Percentiles rank a stretch among this genome's conserved stretches.
These are phyloP conservation scores for Albatrellus ellisii DNA, from an alignment of 768 basidiomycete genomes.

Conservation along the genomic window DNA sequence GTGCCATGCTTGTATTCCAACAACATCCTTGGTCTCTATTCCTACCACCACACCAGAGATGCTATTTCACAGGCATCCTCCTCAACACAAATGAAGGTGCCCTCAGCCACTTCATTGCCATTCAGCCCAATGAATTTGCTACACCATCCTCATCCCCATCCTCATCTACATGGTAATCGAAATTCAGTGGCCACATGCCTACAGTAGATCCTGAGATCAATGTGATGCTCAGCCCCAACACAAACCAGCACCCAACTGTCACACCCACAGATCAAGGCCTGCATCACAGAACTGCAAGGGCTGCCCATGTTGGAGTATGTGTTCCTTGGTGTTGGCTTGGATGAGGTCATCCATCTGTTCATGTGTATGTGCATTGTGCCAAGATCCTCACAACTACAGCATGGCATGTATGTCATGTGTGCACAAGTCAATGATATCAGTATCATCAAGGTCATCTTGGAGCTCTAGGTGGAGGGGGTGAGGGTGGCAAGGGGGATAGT, in stretches of 20 bases:
- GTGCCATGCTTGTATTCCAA: too few relatives aligned
- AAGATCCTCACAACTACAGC: slow-evolving; percentile 80
- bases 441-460: slow-evolving; percentile 63
- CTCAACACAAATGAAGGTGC: slow-evolving; percentile 98
- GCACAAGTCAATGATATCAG: slow-evolving; percentile 92
- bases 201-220: slow-evolving; percentile 19
- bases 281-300: slow-evolving; percentile 60
- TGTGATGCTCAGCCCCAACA: slow-evolving; percentile 27
- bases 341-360: slow-evolving; percentile 91
- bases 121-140: slow-evolving; percentile 13
- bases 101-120: slow-evolving; percentile 65
- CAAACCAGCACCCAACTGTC: slow-evolving; percentile 82
- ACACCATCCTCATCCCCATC: slow-evolving; percentile 13
- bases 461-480: slow-evolving; percentile 45
- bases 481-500: slow-evolving; percentile 64
- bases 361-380: slow-evolving; percentile 85
- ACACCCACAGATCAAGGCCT: slow-evolving; percentile 63
- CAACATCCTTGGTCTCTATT: slow-evolving; percentile 79
- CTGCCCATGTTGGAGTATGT: slow-evolving; percentile 49
- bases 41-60: slow-evolving; percentile 92
- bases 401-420: slow-evolving; percentile 94
- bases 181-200: too few relatives aligned
- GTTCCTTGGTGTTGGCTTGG: slow-evolving; percentile 93
- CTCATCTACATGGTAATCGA: too few relatives aligned
- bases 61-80: slow-evolving; percentile 83